These are phyloP conservation scores for Collybia mongolica DNA, from an alignment of 768 basidiomycete genomes.

Conservation along the genomic window DNA sequence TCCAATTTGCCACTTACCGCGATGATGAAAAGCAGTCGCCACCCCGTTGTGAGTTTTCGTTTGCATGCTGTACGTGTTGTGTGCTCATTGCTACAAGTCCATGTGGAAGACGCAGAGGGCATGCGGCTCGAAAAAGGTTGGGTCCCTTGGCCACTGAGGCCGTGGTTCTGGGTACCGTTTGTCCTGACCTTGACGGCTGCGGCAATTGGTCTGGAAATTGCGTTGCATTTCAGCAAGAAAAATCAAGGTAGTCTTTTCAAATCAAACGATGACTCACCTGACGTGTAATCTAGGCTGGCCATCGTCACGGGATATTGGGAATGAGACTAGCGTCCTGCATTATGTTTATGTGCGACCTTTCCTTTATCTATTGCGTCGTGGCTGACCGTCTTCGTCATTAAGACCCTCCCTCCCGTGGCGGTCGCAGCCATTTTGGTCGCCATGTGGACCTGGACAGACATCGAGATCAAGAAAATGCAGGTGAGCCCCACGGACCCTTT, in stretches of 20 bases:
- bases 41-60: too few species aligned
- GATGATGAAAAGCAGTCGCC: slow-evolving; percentile 6
- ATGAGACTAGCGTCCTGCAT: slow-evolving; percentile 39
- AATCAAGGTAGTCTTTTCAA: slow-evolving; percentile 33
- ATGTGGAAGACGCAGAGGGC: too few species aligned
- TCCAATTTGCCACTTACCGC: slow-evolving; percentile 21
- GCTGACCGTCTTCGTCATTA: slow-evolving; percentile 1
- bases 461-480: slow-evolving; percentile 59
- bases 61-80: too few species aligned
- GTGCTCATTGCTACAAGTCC: too few species aligned
- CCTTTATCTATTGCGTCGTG: background rate
- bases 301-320: slow-evolving; percentile 28
- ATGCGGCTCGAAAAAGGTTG: slow-evolving; percentile 19
- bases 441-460: slow-evolving; percentile 57
- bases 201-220: slow-evolving; percentile 46
- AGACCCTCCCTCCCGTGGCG: slow-evolving; percentile 54
- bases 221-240: slow-evolving; percentile 43
- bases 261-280: background rate
- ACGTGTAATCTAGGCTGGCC: slow-evolving; percentile 38
- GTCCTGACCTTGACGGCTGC: slow-evolving; percentile 33
- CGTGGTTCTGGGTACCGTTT: slow-evolving; percentile 46
- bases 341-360: slow-evolving; percentile 48
- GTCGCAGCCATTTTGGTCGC: slow-evolving; percentile 49
- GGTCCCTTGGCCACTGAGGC: slow-evolving; percentile 43
- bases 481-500: slow-evolving; percentile 18